Conservation (phyloP, 345 rosid genomes). For the Populus alba region DNA sequence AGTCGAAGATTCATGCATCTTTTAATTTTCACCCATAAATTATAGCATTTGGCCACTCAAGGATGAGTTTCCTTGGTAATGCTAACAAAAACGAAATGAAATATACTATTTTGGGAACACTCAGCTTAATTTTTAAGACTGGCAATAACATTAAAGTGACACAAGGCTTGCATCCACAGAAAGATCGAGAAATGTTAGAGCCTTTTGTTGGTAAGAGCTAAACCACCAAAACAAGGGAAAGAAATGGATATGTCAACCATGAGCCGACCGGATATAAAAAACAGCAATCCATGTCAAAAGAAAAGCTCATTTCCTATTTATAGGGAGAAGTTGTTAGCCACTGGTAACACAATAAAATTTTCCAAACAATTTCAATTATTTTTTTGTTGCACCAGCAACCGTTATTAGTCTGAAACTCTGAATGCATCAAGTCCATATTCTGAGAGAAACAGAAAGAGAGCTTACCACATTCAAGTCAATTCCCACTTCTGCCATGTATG, state of each 20-base stretch:
- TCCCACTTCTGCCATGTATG: slow-evolving; percentile 67
- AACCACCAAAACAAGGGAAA: background rate
- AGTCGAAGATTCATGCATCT: no score
- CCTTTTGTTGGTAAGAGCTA: background rate
- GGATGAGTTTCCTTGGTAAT: no score
- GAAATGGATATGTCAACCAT: background rate
- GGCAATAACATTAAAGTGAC: background rate
- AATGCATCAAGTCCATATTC: background rate
- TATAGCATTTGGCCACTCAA: no score
- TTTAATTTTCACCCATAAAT: no score
- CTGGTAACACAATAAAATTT: background rate
- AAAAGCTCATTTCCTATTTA: no score
- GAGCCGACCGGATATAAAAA: background rate
- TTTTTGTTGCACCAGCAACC: background rate
- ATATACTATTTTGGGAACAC: no score
- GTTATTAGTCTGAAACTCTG: background rate
- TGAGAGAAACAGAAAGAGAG: slow-evolving; percentile 1
- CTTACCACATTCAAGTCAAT: slow-evolving; percentile 82
- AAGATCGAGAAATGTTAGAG: background rate
- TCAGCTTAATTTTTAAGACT: no score
- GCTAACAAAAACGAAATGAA: no score
- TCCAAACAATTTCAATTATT: background rate
- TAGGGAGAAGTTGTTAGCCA: no score
- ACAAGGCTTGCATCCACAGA: background rate
- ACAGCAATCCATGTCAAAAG: background rate